Percentiles rank a stretch among this genome's conserved stretches.
These are phyloP conservation scores for Chaetomiaceae sp. DNA, from an alignment of 2,329 filamentous ascomycete species.

Conservation along the genomic window DNA sequence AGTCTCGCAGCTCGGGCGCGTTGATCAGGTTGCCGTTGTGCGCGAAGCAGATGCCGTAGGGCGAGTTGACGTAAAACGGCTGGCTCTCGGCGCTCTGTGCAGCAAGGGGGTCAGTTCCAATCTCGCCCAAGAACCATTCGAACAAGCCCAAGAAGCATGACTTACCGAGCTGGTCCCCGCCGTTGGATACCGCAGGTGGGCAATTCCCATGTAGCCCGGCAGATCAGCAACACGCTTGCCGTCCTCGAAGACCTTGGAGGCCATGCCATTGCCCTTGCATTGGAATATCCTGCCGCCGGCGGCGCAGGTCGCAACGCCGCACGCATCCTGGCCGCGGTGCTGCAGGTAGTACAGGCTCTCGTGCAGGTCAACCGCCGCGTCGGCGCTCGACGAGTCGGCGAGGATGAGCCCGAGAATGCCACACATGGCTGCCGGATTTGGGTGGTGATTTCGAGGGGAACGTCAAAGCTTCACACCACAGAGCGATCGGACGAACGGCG, in stretches of 20 bases:
- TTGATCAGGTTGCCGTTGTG: conserved; percentile 90
- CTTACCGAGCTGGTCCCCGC: conserved; percentile 63
- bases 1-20: conserved; percentile 60
- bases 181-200: conserved; percentile 83
- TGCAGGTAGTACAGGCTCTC: conserved; percentile 65
- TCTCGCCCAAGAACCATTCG: neutral
- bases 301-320: conserved; percentile 70
- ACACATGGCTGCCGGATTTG: conserved; percentile 42
- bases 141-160: neutral
- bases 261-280: conserved; percentile 87
- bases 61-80: conserved; percentile 86
- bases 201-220: conserved; percentile 80
- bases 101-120: conserved; percentile 23
- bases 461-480: too few species aligned
- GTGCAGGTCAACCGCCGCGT: conserved; percentile 60
- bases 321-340: conserved; percentile 79
- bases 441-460: too few species aligned
- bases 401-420: conserved; percentile 57
- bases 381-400: conserved; percentile 35
- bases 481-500: too few species aligned
- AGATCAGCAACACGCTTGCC: conserved; percentile 67
- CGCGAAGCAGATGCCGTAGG: conserved; percentile 69
- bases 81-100: conserved; percentile 70
- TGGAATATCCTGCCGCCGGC: conserved; percentile 75
- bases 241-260: conserved; percentile 76